These are phyloP conservation scores for Calamus simplicifolius DNA, from an alignment of 176 grass and related monocot genomes.

Conservation along the genomic window DNA sequence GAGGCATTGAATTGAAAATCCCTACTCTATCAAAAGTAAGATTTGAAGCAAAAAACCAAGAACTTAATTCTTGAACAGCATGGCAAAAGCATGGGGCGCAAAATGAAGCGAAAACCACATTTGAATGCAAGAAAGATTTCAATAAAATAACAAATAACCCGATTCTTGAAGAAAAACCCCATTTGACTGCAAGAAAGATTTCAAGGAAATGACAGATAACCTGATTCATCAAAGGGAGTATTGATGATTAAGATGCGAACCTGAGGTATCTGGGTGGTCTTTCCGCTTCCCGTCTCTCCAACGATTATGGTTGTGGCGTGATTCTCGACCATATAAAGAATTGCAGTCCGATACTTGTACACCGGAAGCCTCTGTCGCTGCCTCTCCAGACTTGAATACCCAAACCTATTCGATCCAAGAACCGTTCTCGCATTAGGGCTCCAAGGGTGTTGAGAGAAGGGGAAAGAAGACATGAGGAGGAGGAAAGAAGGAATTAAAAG, in stretches of 20 bases:
- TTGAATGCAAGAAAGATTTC: no score
- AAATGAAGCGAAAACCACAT: no score
- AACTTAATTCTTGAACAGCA: no score
- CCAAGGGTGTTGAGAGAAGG: background rate
- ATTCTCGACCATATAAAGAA: conserved; percentile 85
- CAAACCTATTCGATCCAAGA: conserved; percentile 32
- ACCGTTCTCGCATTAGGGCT: background rate
- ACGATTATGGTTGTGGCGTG: conserved; percentile 80
- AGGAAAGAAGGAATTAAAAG: background rate
- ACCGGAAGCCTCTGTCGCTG: conserved; percentile 67
- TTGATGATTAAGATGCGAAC: conserved; percentile 16
- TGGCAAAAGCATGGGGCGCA: no score
- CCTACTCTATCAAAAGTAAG: no score
- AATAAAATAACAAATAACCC: no score
- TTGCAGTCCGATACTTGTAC: conserved; percentile 77
- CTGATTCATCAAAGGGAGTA: no score
- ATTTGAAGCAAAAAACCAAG: no score
- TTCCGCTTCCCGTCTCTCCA: conserved; percentile 87
- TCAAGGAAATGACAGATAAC: no score
- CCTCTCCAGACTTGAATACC: conserved; percentile 63
- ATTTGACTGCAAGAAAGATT: no score
- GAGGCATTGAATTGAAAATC: no score
- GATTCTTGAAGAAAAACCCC: no score
- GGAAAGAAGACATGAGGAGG: background rate
- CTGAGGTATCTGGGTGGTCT: conserved; percentile 94